Base-by-base conservation (phyloP, 257 asterid genomes). In the Nicotiana tabacum region DNA sequence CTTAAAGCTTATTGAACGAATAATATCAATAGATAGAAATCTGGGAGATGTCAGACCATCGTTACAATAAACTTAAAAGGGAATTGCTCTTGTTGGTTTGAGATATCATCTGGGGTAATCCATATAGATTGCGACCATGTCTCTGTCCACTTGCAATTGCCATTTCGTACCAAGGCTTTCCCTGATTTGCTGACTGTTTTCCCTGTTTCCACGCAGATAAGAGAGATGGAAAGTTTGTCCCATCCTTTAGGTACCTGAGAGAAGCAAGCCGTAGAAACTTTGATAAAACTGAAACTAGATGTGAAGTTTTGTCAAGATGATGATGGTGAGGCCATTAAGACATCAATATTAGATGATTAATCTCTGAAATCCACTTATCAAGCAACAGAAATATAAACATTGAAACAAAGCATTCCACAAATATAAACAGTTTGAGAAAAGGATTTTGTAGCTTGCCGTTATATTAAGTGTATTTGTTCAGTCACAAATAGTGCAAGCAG, bases 171-270 rank as follows among this genome's bases (percentile, higher is more conserved):
- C 7, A 80, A 9, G 48, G 78, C 83, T 74, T 87, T 90, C 35
- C 86, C 87, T 1, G 91, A 80, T 77, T 87, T 88, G 29, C 87
- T 84, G 2, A 83, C 82, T 6, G 83, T 74, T 64, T 88, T 87
- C 30, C 88, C 91, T 60, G 90, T 82, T 82, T 88, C 91, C 35
- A 81, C 60, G 66, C 89, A 87, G 80, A 85, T 30, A 43, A 88
- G 81, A 72, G 91, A 88, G 30, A 90, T 30, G 61, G 69, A 82
- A 58, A 90, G 83, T 80, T 84, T 87, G 87, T 90, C 91, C 93
- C 91, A 90, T 64, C 91, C 93, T 87, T 88, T 90, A 2, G 91
- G 91, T 30, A 90, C 91, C 92, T 88, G 87, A 24, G 56, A 81
- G 51, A 85, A 18, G 51, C 56, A 67, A 77, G 39, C 35, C 16